Evolutionary conservation across 2,329 filamentous ascomycete species (phyloP).

Genomic region (Fusarium verrucosum): DNA sequence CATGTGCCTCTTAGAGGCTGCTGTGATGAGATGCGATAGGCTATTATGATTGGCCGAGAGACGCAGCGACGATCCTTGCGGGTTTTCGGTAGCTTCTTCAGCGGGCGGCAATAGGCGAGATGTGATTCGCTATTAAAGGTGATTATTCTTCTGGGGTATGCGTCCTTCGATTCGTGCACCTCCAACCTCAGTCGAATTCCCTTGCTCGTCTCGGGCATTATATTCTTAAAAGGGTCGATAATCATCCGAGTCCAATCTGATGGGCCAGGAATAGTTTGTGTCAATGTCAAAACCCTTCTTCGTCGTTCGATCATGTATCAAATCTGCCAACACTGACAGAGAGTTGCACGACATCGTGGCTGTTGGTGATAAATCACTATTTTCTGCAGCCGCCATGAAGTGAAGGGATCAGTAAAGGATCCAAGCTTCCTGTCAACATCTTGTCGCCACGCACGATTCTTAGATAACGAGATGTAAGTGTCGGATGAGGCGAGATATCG

Average conservation of each 20-base stretch:
- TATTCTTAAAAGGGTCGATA: constrained; percentile 14
- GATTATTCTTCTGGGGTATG: constrained; percentile 14
- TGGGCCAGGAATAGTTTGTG: constrained; percentile 11
- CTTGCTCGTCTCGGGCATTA: constrained; percentile 21
- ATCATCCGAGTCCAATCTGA: constrained; percentile 13
- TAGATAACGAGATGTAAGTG: neutral
- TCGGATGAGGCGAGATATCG: neutral
- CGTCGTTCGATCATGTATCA: constrained; percentile 21
- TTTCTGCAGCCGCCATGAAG: constrained; percentile 19
- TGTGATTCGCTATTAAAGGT: constrained; percentile 33
- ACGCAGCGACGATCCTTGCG: constrained; percentile 30
- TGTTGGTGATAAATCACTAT: constrained; percentile 32
- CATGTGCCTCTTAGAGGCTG: too few relatives aligned
- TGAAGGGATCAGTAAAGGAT: constrained; percentile 24
- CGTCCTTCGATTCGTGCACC: constrained; percentile 28
- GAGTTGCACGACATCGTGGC: constrained; percentile 23
- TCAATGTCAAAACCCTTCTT: neutral
- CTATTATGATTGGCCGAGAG: constrained; percentile 37
- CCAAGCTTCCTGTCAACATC: constrained; percentile 10
- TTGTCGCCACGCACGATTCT: constrained; percentile 7
- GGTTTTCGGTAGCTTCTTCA: constrained; percentile 18
- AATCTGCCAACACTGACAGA: neutral
- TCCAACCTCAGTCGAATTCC: constrained; percentile 19
- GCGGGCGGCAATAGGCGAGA: constrained; percentile 40
- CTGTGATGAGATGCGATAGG: constrained; percentile 28